Percentiles rank a stretch among this genome's conserved stretches.
phyloP scores from a whole-genome alignment of 148 eudicot genomes.

The Chenopodium quinoa region DNA sequence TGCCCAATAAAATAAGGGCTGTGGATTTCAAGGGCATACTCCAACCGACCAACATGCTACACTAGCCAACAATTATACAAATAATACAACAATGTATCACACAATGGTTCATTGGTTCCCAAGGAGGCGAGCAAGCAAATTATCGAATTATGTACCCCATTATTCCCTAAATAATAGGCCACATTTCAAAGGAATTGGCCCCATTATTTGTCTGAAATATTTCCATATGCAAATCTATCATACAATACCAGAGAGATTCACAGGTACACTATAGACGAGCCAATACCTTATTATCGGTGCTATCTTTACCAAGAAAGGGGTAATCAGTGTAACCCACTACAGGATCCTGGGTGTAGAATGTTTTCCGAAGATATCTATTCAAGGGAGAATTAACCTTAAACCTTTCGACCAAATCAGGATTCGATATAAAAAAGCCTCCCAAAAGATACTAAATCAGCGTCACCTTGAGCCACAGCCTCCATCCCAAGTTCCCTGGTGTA shows the following conservation, averaged over 20 bases:
- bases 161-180: too few species aligned
- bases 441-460: constrained; percentile 79
- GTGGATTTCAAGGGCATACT: too few species aligned
- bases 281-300: constrained; percentile 2
- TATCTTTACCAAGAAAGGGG: constrained; percentile 48
- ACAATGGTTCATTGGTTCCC: too few species aligned
- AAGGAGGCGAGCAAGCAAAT: too few species aligned
- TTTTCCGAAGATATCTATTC: constrained; percentile 54
- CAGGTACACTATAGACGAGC: constrained; percentile 20
- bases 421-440: constrained; percentile 77
- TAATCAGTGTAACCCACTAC: constrained; percentile 83
- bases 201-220: background rate
- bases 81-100: too few species aligned
- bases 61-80: too few species aligned
- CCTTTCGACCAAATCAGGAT: constrained; percentile 82
- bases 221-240: background rate
- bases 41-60: too few species aligned
- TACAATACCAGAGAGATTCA: background rate
- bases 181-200: too few species aligned
- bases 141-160: too few species aligned
- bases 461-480: constrained; percentile 71
- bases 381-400: constrained; percentile 64
- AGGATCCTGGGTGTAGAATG: constrained; percentile 81
- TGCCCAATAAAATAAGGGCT: too few species aligned
- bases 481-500: constrained; percentile 61